Base-by-base conservation (phyloP, 31 red algal species). In the Bonnemaisonia californica region DNA sequence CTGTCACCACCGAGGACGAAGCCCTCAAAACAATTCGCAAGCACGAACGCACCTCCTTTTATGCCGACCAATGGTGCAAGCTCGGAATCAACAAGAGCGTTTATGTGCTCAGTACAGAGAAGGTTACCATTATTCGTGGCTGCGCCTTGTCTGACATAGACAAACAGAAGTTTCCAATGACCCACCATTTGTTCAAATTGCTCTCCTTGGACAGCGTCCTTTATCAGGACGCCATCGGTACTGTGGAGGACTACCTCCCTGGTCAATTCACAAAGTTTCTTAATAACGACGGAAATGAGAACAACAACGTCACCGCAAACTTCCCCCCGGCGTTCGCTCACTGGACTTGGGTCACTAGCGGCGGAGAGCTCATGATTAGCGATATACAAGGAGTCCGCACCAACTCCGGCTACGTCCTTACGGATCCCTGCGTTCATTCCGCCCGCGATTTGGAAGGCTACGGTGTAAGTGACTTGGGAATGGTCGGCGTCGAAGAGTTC, bases 201-300 rank as follows among this genome's bases (percentile, higher is more conserved):
- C 62, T 87, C n/a, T 87, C 83, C n/a, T 41, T 87, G 48, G 72
- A 77, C 31, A 57, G 57, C 26, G 83, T 87, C 35, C 48, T 87
- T 37, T 87, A 87, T 38, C 18, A 70, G 35, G 74, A 62, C 24
- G 83, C 83, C 64, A 47, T 87, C 35, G 83, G 83, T 3, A 87
- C 83, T 1, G 72, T 77, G 48, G 83, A 87, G 57, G 83, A 87
- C 19, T 77, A 70, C 19, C 13, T 87, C 36, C 70, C 72, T 19
- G 83, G 83, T 27, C 35, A 51, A 32, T 87, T 87, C 31, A 87
- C 83, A 41, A 87, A 87, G 62, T 87, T 87, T 62, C 51, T 87
- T 2, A 87, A 87, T 47, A 87, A 87, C 63, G 83, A 87, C 51
- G 83, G 83, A 33, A 71, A 61, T 11, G 33, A 56, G 8, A 78